phyloP scores from a whole-genome alignment of 1,284 basidiomycete species.

The Abortiporus biennis region DNA sequence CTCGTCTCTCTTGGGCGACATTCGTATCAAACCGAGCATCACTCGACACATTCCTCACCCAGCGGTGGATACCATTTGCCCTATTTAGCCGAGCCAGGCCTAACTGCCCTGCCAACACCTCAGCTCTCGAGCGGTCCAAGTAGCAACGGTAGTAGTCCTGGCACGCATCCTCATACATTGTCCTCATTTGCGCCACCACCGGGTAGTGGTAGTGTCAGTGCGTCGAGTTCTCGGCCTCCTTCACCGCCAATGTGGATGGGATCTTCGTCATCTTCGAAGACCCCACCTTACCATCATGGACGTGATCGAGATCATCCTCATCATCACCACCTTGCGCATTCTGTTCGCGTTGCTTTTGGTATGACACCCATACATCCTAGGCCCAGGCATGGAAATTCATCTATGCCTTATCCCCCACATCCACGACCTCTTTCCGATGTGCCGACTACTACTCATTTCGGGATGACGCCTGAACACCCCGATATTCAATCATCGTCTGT shows the following conservation, averaged over 20 bases:
- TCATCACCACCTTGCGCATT: conserved; percentile 70
- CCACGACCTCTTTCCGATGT: conserved; percentile 28
- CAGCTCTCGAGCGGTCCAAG: conserved; percentile 56
- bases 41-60: conserved; percentile 13
- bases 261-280: conserved; percentile 1
- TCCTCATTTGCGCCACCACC: conserved; percentile 12
- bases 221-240: conserved; percentile 44
- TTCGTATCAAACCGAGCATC: conserved; percentile 12
- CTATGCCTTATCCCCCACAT: neutral
- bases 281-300: neutral
- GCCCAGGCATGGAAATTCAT: conserved; percentile 14
- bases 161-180: conserved; percentile 33
- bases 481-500: conserved; percentile 22
- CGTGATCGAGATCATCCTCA: conserved; percentile 18
- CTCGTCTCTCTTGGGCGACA: conserved; percentile 16
- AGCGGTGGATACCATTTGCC: conserved; percentile 15
- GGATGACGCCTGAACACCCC: conserved; percentile 17
- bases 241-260: conserved; percentile 33
- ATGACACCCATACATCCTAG: conserved; percentile 76
- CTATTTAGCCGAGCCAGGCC: conserved; percentile 24
- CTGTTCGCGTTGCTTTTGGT: conserved; percentile 78
- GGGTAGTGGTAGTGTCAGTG: conserved; percentile 28
- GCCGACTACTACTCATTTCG: conserved; percentile 22
- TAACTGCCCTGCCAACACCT: conserved; percentile 43
- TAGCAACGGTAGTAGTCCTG: conserved; percentile 51